Evolutionary conservation across 331 rosid species (phyloP), one percentile per base, ranked within the genome.

Genomic region (Arachis monticola): DNA sequence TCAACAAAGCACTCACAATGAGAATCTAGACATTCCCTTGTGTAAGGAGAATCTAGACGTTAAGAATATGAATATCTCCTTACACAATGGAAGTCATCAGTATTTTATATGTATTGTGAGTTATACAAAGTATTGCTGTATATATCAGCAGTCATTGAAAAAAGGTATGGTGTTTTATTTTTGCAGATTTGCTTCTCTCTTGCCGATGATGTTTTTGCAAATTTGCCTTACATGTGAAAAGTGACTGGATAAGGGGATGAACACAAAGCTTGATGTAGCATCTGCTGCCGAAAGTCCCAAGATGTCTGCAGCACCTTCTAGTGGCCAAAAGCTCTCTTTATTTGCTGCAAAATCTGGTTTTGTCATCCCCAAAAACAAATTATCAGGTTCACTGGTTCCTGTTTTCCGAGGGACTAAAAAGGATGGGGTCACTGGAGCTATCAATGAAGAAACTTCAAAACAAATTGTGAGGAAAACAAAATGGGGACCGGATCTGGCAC

Each of bases 341-440:
- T 91, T 95, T 86, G 85, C 92, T 67, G 81, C 85, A 6, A 95
- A 90, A 84, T 79, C 92, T 74, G 97, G 99, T 10, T 95, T 95
- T 88, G 97, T 92, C 58, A 95, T 95, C 58, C 99, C 97, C 0
- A 95, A 87, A 86, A 95, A 95, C 82, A 92, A 95, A 86, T 79
- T 95, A 62, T 90, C 93, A 1, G 99, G 99, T 56, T 92, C 99
- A 8, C 70, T 92, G 62, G 90, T 95, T 58, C 99, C 99, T 10
- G 58, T 85, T 60, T 86, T 86, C 45, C 90, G 90, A 60, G 92
- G 92, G 79, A 79, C 77, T 10, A 84, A 82, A 77, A 88, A 80
- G 44, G 79, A 51, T 3, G 91, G 90, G 73, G 80, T 63, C 35
- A 47, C 73, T 38, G 93, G 87, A 78, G 44, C 81, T 14, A 52